Conservation (phyloP, 192 early-diverging fungal species). For the Mortierella antarctica region DNA sequence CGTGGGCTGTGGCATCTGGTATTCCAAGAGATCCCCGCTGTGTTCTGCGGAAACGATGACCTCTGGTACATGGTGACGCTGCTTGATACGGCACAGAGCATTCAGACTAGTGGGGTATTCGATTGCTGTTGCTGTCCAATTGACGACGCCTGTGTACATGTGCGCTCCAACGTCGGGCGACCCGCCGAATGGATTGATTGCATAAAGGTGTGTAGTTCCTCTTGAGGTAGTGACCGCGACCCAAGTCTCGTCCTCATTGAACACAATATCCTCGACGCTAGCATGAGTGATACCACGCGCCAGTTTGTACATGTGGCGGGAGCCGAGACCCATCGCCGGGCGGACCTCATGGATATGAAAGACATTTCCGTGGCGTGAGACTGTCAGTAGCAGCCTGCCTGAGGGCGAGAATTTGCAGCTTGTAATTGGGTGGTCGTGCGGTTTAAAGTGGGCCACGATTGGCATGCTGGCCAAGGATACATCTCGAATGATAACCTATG, state of each 20-base stretch:
- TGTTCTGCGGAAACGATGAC: conserved; percentile 24
- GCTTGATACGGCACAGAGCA: conserved; percentile 48
- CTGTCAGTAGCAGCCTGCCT: conserved; percentile 75
- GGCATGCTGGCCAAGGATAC: conserved; percentile 52
- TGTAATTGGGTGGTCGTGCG: conserved; percentile 75
- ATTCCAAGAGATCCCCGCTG: not conserved
- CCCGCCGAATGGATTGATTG: conserved; percentile 72
- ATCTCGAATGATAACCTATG: conserved; percentile 65
- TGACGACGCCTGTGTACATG: conserved; percentile 56
- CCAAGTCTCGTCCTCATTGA: conserved; percentile 80
- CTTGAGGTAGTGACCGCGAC: conserved; percentile 76
- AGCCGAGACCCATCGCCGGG: conserved; percentile 36
- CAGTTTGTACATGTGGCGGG: conserved; percentile 73
- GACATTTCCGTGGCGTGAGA: conserved; percentile 76
- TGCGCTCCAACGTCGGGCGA: conserved; percentile 67
- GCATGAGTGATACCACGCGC: conserved; percentile 85
- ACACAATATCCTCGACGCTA: conserved; percentile 73
- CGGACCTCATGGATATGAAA: conserved; percentile 77
- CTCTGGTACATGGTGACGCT: conserved; percentile 46
- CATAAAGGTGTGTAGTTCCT: conserved; percentile 82
- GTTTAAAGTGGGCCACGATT: conserved; percentile 75
- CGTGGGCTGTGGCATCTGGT: not conserved
- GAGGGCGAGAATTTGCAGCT: conserved; percentile 71
- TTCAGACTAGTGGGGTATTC: conserved; percentile 39
- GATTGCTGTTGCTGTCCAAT: conserved; percentile 48